Evolutionary conservation across 768 basidiomycete genomes (phyloP), one percentile per base, ranked within the genome.

Genomic region (Fomitopsis serialis): DNA sequence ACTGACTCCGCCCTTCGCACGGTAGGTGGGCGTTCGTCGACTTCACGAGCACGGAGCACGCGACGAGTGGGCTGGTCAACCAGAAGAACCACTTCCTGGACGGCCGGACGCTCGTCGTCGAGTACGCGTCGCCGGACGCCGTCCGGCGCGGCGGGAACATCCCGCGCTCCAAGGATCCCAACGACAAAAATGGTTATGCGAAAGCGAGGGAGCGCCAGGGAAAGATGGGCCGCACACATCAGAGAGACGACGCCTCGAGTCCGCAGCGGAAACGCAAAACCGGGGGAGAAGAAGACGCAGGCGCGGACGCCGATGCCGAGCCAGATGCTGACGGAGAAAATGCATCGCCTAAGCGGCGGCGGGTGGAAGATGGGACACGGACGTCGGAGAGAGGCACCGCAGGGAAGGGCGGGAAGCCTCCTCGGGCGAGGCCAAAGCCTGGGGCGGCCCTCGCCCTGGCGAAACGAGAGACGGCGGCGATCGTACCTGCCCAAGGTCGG

Each of bases 11-110:
- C 37, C 15, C 24, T 15, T 22, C 3, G 13, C 45, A 12, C 45
- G 51, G 6, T 65, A 98, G 96, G 15, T 98, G 92, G 72, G 93
- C 90, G 0, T 98, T 98, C 65, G 79, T 96, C 51, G 97, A 99
- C 68, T 99, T 98, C 67, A 78, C 81, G 47, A 80, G 78, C 21
- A 77, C 77, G 2, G 85, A 90, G 54, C 78, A 87, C 54, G 93
- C 96, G 11, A 97, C 92, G 0, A 74, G 80, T 11, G 88, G 84
- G 1, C 81, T 99, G 42, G 78, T 85, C 59, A 91, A 97, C 62
- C 79, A 85, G 48, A 82, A 84, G 63, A 97, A 97, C 67, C 89
- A 93, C 68, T 79, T 77, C 42, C 76, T 96, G 48, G 79, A 91
- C 66, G 92, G 92, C 8, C 79, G 95, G 46, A 82, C 87, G 48